Base-by-base conservation (phyloP, 495 filamentous ascomycete genomes). In the Corynascus novoguineensis region DNA sequence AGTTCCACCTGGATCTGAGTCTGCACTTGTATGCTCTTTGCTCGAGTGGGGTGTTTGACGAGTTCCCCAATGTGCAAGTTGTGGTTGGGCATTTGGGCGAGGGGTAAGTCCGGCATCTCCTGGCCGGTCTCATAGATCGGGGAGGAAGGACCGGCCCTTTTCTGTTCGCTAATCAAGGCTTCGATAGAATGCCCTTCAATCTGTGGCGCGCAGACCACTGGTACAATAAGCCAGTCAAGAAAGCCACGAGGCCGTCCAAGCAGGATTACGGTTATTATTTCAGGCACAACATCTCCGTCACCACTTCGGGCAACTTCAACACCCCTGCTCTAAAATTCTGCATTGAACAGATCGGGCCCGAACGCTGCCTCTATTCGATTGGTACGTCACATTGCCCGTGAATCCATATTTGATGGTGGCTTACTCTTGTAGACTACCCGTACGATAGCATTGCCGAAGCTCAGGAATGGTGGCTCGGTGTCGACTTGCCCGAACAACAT, bases 61-160 rank as follows among this genome's bases (percentile, higher is more conserved):
- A 68, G 7, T 79, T 71, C 59, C 81, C 83, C 0, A 70, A 71
- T 17, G 63, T 85, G 28, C 80, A 86, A 63, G 62, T 86, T 29
- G 78, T 86, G 24, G 66, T 81, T 4, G 83, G 84, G 0, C 83
- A 86, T 64, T 67, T 86, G 46, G 84, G 83, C 0, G 84, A 87
- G 60, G 76, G 66, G 69, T 72, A 32, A 64, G 71, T 65, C 14
- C 5, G 11, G n/a, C 15, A 21, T 41, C 27, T n/a, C n/a, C n/a
- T n/a, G n/a, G n/a, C n/a, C 31, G 22, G 9, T 5, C 10, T 3
- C 38, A 6, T 3, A 11, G 27, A 21, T 29, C n/a, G 3, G 4
- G 22, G 21, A 2, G 24, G 5, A n/a, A n/a, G n/a, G n/a, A n/a
- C n/a, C n/a, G n/a, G n/a, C n/a, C n/a, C n/a, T n/a, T n/a, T n/a